Base-by-base conservation (phyloP, 352 stramenopile genomes). In the Phytophthora ohioensis region DNA sequence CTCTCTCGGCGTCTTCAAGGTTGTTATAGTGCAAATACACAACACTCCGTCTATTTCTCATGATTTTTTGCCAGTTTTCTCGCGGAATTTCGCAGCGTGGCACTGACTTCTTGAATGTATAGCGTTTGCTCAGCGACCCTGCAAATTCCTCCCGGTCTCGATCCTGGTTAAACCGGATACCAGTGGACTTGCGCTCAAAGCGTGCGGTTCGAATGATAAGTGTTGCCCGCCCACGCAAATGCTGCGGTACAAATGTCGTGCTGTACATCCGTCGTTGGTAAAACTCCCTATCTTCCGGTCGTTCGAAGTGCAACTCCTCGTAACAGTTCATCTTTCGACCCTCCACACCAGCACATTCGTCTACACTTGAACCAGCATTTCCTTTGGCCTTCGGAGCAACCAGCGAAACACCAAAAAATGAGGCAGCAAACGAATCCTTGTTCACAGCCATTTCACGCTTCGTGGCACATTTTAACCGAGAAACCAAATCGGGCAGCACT, bases 191-290 rank as follows among this genome's bases (percentile, higher is more conserved):
- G 46, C 79, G 81, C 58, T 83, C 74, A 48, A 81, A 88, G 5
- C 62, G 60, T 7, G 76, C 67, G 27, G 64, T 77, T 21, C 76
- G 61, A 57, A 81, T 57, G 17, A 85, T 75, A 41, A 87, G 38
- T 9, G 79, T 85, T 53, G 62, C 72, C 7, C 57, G 61, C 1
- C 67, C 73, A 27, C 73, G 75, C 6, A 87, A 47, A 15, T 64
- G 32, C 64, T 82, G 79, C 17, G 81, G 81, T 35, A 81, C 62
- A 56, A 88, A 88, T 35, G 43, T 72, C 7, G 76, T 78, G 30
- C 81, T 76, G 54, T 87, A 88, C 71, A 88, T 82, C 43, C 75
- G 81, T n/a, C 63, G 59, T 38, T 83, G 76, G 35, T 85, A 88
- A 27, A 61, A 74, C 0, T 81, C 79, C 9, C 79, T 78, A 34